Base-by-base conservation (phyloP, 768 basidiomycete genomes). In the Trametes cingulata region DNA sequence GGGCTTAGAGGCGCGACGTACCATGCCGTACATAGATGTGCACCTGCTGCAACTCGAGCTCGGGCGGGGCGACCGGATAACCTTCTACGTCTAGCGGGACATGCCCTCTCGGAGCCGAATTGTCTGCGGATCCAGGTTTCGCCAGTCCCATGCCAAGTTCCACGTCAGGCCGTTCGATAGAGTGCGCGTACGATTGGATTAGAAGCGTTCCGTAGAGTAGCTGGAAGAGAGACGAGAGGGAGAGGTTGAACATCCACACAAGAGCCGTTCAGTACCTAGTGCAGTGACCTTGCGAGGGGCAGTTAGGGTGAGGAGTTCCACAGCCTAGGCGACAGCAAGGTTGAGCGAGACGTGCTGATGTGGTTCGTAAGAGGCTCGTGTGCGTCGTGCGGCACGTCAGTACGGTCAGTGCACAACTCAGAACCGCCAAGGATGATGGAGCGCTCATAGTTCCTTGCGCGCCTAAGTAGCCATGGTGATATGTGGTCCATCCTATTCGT, bases 21-120 rank as follows among this genome's bases (percentile, higher is more conserved):
- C 90, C 90, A 70, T 92, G 90, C 24, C 90, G 79, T 4, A 88
- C 82, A 67, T 84, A 91, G 39, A 91, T 72, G 69, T 91, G 87
- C 12, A 91, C 87, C 69, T 91, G 90, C 68, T 87, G 80, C 40
- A 91, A 75, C 64, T 77, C 60, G 17, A 91, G 76, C 24, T 74
- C 80, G 1, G 71, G 58, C 1, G 89, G 89, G 0, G 85, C 80
- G 35, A 76, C 69, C 3, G 85, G 82, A 67, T 91, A 91, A 8
- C 73, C 73, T 22, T 85, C 77, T 0, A 85, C 83, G 52, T 90
- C 85, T 17, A 90, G 57, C 35, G 68, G 71, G 2, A 68, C 63
- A 42, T 64, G 62, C 8, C 67, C 65, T 46, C 36, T 55, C 59
- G 35, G 49, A 5, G 33, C 40, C 12, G 22, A 8, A 2, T 29